Percentiles rank a stretch among this genome's conserved stretches.
Conservation (phyloP, 257 asterid species). For the Scutellaria galericulata region DNA sequence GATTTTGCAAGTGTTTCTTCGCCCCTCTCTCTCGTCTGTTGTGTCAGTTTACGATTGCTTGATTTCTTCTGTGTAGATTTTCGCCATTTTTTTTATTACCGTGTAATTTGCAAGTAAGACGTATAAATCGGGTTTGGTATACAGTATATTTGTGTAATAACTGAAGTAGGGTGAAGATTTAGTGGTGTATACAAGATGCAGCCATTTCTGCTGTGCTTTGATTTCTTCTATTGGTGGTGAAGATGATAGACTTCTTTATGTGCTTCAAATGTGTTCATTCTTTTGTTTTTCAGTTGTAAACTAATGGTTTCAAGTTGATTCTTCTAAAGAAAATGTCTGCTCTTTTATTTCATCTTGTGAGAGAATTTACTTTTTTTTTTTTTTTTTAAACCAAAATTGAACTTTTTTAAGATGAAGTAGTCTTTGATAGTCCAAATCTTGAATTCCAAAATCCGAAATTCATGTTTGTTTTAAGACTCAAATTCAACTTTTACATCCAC, state of each 20-base stretch:
- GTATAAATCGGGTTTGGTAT: conserved; percentile 36
- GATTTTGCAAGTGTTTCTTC: not conserved
- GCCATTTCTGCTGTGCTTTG: not conserved
- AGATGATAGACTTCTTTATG: conserved; percentile 16
- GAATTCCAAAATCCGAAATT: no score
- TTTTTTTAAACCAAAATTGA: no score
- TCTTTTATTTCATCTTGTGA: not conserved
- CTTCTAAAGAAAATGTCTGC: not conserved
- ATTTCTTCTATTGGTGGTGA: conserved; percentile 15
- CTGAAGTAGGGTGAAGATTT: conserved; percentile 28
- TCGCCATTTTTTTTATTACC: conserved; percentile 38
- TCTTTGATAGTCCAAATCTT: no score
- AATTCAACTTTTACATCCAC: no score
- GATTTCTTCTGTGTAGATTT: conserved; percentile 53
- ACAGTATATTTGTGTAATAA: conserved; percentile 41
- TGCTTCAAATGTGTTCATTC: not conserved
- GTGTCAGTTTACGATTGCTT: conserved; percentile 49
- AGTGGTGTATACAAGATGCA: conserved; percentile 33
- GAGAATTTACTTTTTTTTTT: not conserved
- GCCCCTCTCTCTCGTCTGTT: not conserved
- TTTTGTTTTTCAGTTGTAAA: conserved; percentile 11
- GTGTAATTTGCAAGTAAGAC: conserved; percentile 40
- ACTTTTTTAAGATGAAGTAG: no score
- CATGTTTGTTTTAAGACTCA: no score
- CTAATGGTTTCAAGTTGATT: conserved; percentile 21